Percentiles rank a stretch among this genome's conserved stretches.
Conservation (phyloP, 2,329 filamentous ascomycete species). For the Peltaster fructicola region DNA sequence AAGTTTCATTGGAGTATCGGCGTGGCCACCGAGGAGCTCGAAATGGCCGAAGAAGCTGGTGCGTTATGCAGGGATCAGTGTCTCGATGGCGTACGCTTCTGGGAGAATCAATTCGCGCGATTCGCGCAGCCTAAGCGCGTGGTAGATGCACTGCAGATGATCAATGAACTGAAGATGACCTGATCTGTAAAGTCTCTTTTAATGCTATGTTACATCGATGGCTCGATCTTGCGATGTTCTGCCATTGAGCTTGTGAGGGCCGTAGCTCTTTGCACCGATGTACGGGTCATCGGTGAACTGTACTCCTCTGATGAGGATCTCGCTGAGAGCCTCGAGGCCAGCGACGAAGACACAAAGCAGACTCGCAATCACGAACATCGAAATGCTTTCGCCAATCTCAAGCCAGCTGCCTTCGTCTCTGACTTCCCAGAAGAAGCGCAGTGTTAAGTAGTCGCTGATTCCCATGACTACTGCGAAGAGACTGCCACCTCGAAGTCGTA, state of each 20-base stretch:
- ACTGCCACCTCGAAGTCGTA: slow-evolving; percentile 72
- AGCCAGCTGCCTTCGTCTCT: slow-evolving; percentile 93
- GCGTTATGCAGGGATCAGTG: slow-evolving; percentile 79
- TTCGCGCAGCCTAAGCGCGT: slow-evolving; percentile 2
- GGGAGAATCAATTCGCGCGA: slow-evolving; percentile 47
- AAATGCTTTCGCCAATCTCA: slow-evolving; percentile 94
- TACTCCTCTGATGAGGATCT: slow-evolving; percentile 64
- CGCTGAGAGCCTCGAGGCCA: slow-evolving; percentile 68
- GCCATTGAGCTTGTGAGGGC: slow-evolving; percentile 1
- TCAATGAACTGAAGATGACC: neutral
- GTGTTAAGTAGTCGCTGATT: slow-evolving; percentile 73
- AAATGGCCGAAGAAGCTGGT: slow-evolving; percentile 90
- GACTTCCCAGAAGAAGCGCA: slow-evolving; percentile 97
- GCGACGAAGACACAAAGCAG: slow-evolving; percentile 81
- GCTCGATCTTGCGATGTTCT: too few species aligned
- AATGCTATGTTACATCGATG: too few species aligned
- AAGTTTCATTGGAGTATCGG: slow-evolving; percentile 94
- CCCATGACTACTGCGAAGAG: slow-evolving; percentile 92
- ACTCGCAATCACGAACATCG: slow-evolving; percentile 86
- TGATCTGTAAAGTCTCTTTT: neutral
- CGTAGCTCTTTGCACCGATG: neutral
- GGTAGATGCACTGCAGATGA: too few species aligned
- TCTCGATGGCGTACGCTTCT: slow-evolving; percentile 80
- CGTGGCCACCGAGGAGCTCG: slow-evolving; percentile 83
- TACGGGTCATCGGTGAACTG: slow-evolving; percentile 34